phyloP scores from a whole-genome alignment of 371 early-diverging fungal species.

The Lichtheimia corymbifera region DNA sequence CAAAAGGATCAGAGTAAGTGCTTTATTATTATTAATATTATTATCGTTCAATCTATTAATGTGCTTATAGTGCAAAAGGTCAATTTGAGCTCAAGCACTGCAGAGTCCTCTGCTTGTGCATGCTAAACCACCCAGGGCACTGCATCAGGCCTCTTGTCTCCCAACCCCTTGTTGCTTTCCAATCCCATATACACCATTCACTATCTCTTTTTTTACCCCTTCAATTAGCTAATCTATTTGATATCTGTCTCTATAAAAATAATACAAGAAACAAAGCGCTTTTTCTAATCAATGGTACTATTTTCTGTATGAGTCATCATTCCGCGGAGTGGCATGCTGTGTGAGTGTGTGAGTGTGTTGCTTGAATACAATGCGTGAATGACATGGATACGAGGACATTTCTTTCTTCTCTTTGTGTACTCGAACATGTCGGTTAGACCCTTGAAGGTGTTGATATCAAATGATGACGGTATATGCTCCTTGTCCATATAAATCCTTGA shows the following conservation, averaged over 20 bases:
- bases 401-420: not conserved
- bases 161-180: not conserved
- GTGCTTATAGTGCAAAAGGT: constrained; percentile 38
- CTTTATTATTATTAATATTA: not conserved
- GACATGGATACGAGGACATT: not conserved
- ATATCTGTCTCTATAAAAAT: no score
- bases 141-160: not conserved
- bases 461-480: constrained; percentile 35
- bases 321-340: no score
- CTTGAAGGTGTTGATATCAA: constrained; percentile 34
- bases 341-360: no score
- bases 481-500: not conserved
- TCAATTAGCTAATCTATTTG: no score
- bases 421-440: constrained; percentile 11
- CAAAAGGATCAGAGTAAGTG: constrained; percentile 44
- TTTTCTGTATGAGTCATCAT: no score
- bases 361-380: no score
- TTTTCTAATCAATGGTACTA: no score
- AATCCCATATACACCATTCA: no score
- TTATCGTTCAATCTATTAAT: not conserved
- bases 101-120: constrained; percentile 38
- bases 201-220: no score
- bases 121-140: constrained; percentile 20
- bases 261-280: no score
- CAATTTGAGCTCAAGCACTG: constrained; percentile 21